phyloP scores from a whole-genome alignment of 768 basidiomycete species.

The Lanmaoa rubissima region DNA sequence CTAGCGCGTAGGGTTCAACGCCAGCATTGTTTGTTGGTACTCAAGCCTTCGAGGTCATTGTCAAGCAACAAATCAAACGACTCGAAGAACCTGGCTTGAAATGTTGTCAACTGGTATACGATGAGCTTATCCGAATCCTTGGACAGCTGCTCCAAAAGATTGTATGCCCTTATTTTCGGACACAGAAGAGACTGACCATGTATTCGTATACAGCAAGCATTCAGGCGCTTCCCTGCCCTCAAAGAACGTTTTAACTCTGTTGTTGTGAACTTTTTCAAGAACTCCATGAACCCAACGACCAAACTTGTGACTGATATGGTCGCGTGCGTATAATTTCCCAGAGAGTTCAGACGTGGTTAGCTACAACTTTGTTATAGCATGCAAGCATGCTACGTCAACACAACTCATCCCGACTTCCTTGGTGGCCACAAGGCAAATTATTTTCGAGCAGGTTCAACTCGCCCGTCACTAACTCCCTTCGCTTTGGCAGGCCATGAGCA shows the following conservation, averaged over 20 bases:
- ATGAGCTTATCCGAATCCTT: constrained; percentile 95
- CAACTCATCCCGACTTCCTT: constrained; percentile 98
- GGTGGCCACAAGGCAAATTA: constrained; percentile 79
- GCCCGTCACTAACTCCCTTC: constrained; percentile 1
- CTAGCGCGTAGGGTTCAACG: constrained; percentile 72
- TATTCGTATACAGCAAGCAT: constrained; percentile 67
- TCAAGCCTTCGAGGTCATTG: constrained; percentile 96
- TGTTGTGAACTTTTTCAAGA: constrained; percentile 97
- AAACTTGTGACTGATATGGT: constrained; percentile 95
- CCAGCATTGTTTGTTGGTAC: constrained; percentile 97
- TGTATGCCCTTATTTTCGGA: constrained; percentile 44
- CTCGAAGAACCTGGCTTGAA: constrained; percentile 92
- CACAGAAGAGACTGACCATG: not conserved
- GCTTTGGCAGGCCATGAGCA: constrained; percentile 69
- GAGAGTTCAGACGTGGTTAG: not conserved
- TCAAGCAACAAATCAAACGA: constrained; percentile 98
- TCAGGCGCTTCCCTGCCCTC: constrained; percentile 95
- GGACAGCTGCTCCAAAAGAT: constrained; percentile 89
- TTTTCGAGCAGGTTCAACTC: not conserved
- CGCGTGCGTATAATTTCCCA: constrained; percentile 50
- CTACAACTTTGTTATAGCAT: constrained; percentile 49
- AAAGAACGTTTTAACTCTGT: constrained; percentile 94
- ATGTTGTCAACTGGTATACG: constrained; percentile 94
- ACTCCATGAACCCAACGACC: constrained; percentile 88
- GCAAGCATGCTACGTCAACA: constrained; percentile 99